Conservation (phyloP, 1,139 yeast genomes). For the Debaryomycetaceae sp. region DNA sequence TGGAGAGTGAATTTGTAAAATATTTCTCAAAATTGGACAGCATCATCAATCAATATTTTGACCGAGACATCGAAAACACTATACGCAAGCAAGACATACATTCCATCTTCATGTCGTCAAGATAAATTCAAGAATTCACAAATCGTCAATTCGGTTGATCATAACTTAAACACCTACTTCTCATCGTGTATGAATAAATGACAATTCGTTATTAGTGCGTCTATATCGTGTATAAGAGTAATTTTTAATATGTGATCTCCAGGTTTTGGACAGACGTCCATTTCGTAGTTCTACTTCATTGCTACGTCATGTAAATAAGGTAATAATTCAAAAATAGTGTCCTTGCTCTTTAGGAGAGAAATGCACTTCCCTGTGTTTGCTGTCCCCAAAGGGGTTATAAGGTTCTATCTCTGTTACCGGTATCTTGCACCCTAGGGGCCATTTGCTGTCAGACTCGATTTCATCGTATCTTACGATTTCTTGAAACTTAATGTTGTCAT, state of each 20-base stretch:
- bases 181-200: too few species aligned
- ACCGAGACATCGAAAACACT: conserved; percentile 38
- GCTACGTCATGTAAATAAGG: too few species aligned
- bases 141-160: too few species aligned
- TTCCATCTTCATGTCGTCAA: conserved; percentile 20
- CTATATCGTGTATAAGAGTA: too few species aligned
- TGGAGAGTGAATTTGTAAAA: conserved; percentile 33
- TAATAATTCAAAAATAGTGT: too few species aligned
- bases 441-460: conserved; percentile 36
- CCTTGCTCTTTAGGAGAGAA: too few species aligned
- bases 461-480: conserved; percentile 35
- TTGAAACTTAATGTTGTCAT: conserved; percentile 39
- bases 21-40: conserved; percentile 37
- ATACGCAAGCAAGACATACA: conserved; percentile 36
- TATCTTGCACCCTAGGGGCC: conserved; percentile 44
- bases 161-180: too few species aligned
- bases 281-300: too few species aligned
- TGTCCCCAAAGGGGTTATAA: conserved; percentile 1
- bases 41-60: conserved; percentile 35
- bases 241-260: too few species aligned
- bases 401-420: conserved; percentile 23
- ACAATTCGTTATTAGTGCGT: too few species aligned
- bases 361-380: too few species aligned
- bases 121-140: background rate
- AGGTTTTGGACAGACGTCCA: too few species aligned